These are phyloP conservation scores for Rosa lucieae DNA, from an alignment of 306 rosid species.

Conservation along the genomic window DNA sequence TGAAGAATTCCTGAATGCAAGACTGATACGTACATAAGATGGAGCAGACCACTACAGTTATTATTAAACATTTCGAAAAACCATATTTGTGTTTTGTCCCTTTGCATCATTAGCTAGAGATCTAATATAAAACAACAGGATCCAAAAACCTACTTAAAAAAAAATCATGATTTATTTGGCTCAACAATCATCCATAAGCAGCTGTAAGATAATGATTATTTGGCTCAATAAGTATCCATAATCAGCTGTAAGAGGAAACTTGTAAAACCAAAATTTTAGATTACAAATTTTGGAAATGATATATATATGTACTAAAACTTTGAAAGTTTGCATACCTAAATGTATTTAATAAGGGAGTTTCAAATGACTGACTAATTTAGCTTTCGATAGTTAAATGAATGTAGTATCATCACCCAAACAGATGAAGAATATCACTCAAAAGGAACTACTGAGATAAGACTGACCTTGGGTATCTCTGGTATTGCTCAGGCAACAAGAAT, in stretches of 20 bases:
- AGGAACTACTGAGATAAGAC: conserved; percentile 19
- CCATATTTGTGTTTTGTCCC: neutral
- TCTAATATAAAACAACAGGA: neutral
- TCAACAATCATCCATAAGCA: neutral
- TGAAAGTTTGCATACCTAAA: neutral
- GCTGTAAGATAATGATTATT: neutral
- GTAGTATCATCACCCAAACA: neutral
- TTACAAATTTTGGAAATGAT: neutral
- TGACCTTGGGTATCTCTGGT: conserved; percentile 75
- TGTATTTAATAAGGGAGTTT: neutral
- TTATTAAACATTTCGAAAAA: neutral
- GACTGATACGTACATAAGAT: neutral
- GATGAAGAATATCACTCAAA: neutral
- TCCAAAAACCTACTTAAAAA: too few relatives aligned
- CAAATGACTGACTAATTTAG: neutral
- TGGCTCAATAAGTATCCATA: neutral
- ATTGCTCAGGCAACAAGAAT: conserved; percentile 78
- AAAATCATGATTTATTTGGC: neutral
- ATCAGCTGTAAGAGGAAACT: neutral
- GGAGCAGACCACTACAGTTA: neutral
- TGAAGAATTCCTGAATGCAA: neutral
- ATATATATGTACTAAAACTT: neutral
- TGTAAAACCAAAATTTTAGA: neutral
- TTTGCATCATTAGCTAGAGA: neutral
- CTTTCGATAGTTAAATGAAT: neutral